Evolutionary conservation across 2,329 filamentous ascomycete species (phyloP), one percentile per base, ranked within the genome.

Genomic region (Pseudohalonectria lignicola): DNA sequence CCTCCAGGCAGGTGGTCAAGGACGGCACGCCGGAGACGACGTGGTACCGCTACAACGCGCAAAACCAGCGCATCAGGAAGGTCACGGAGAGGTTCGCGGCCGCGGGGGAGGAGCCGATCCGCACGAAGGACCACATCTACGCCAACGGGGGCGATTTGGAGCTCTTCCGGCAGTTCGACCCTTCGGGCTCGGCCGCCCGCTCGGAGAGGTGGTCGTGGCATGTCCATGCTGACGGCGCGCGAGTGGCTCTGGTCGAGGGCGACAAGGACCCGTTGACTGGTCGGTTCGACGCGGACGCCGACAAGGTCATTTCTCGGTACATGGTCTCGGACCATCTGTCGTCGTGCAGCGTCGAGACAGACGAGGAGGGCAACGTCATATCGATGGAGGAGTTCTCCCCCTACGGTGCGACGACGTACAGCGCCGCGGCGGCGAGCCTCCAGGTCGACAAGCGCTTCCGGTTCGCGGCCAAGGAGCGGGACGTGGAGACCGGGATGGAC

Each of bases 301-400:
- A 26, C 23, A 12, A 26, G 23, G 12, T 12, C 23, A 26, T 12
- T 12, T 7, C 23, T 12, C 29, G 29, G 6, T 31, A 31, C n/a
- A 8, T 10, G 29, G 6, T 31, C 10, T 11, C 29, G 10, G 15
- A 31, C 29, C 29, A 10, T n/a, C 8, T 6, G 15, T 11, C 10
- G 29, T 40, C 40, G 5, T 36, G 18, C 15, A 31, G 10, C 11
- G 16, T 56, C 2, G 53, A 58, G 40, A 23, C 52, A 2, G 53
- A 54, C 36, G 41, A 49, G 7, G 13, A 47, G 1, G 50, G 25
- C 13, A 33, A 46, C 5, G 21, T 56, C 15, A 34, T 56, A 5
- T 52, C 52, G 3, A 54, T 52, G 33, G 52, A 57, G 31, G 55
- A 59, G 41, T 57, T 53, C 37, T 43, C 41, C 3, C 49, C 55